Evolutionary conservation across 257 asterid genomes (phyloP).

Genomic region (Nicotiana otophora): DNA sequence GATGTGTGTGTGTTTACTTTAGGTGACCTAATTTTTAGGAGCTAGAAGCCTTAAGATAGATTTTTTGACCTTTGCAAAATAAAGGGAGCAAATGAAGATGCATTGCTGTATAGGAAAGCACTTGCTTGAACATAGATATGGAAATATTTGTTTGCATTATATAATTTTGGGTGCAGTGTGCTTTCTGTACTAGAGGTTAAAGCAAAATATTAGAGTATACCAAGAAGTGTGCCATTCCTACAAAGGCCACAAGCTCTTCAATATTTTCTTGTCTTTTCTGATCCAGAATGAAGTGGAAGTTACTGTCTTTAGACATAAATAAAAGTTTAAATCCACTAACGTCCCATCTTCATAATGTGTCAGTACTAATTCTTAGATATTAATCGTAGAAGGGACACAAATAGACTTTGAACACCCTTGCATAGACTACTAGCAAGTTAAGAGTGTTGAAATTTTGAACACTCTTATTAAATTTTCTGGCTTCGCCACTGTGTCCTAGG

Average conservation of each 20-base stretch:
- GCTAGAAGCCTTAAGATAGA: background rate
- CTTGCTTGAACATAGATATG: slow-evolving; percentile 9
- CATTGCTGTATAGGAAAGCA: slow-evolving; percentile 30
- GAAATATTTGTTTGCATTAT: background rate
- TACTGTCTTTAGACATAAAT: background rate
- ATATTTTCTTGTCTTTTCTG: background rate
- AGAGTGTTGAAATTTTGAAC: no score
- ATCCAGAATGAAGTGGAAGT: background rate
- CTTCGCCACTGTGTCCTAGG: background rate
- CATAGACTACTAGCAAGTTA: no score
- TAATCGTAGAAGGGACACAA: background rate
- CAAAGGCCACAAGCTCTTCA: slow-evolving; percentile 2
- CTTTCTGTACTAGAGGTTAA: slow-evolving; percentile 26
- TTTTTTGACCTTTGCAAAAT: background rate
- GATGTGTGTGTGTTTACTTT: background rate
- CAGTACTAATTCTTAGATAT: background rate
- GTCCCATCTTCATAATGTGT: background rate
- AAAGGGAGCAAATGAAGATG: slow-evolving; percentile 12
- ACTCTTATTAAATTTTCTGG: no score
- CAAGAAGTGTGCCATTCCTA: slow-evolving; percentile 39
- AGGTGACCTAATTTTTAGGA: background rate
- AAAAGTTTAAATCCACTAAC: background rate
- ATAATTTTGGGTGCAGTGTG: slow-evolving; percentile 44
- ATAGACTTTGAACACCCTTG: no score
- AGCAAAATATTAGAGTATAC: slow-evolving; percentile 18